Evolutionary conservation across 192 early-diverging fungal genomes (phyloP), one percentile per base, ranked within the genome.

Genomic region (Coemansia sp.): DNA sequence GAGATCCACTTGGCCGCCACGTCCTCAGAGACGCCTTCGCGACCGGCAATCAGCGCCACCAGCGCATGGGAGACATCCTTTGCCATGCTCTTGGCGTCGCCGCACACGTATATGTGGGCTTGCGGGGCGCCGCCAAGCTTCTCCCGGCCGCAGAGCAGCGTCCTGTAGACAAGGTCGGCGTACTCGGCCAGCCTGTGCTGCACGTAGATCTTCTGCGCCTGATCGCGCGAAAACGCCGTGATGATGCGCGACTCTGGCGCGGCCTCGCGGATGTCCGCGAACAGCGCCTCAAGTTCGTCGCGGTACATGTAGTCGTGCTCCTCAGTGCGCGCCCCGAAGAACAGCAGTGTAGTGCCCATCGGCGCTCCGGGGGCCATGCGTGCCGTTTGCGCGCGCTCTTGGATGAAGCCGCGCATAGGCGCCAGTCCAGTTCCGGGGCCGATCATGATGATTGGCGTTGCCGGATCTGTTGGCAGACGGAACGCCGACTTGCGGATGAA

Each of bases 391-490:
- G 90, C 87, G 55, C 97, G 92, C 70, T 99, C 97, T 59, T 91
- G 89, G 11, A 97, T 73, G 69, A 99, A 99, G 5, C 91, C 97
- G 50, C 97, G 87, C 90, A 99, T 98, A 29, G 97, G 97, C 17
- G 97, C 97, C 41, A 99, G 92, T 48, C 97, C 97, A 5, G 97
- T 99, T 50, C 97, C 97, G n/a, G 97, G 97, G 0, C 97, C 97
- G 35, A 99, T 83, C 97, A 99, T 99, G 35, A 99, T 87, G 64
- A 99, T 79, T 17, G 97, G 97, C 11, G 87, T 70, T 9, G 83
- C 64, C 45, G 84, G 71, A 67, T 95, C 90, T 25, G 85, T 74
- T n/a, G 97, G 97, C 54, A 99, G 84, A 48, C 92, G 89, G 86
- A 99, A 99, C 49, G 87, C 83, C 22, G 90, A 93, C 46, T 89